Evolutionary conservation across 169 alveolate species (phyloP).

Genomic region (Theileria luwenshuni): DNA sequence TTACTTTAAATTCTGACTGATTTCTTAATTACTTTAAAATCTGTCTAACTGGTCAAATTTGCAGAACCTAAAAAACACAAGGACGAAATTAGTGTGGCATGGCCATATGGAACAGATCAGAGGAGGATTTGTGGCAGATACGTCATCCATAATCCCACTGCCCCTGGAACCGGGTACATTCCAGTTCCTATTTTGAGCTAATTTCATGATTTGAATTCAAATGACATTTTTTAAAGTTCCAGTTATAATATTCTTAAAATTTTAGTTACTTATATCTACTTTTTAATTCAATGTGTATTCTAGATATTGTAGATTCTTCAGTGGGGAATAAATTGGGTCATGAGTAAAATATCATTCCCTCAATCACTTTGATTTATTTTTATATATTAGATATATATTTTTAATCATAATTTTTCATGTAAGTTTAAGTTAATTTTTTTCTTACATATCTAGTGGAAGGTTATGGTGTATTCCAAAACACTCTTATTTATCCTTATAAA

Average conservation of each 20-base stretch:
- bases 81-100: constrained; percentile 71
- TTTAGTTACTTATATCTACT: not conserved
- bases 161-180: constrained; percentile 80
- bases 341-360: not conserved
- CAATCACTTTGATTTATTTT: not conserved
- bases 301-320: not conserved
- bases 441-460: not conserved
- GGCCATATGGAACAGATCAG: constrained; percentile 82
- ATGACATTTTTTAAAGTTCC: not conserved
- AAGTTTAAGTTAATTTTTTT: not conserved
- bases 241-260: too few species aligned
- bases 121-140: constrained; percentile 75
- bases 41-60: not conserved
- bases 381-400: not conserved
- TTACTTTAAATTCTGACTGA: too few species aligned
- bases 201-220: not conserved
- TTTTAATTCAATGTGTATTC: not conserved
- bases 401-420: not conserved
- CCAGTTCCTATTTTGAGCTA: constrained; percentile 81
- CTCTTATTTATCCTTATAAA: too few species aligned
- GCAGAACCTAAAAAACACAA: constrained; percentile 70
- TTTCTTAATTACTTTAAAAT: not conserved
- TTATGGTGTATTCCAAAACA: too few species aligned
- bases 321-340: constrained; percentile 9
- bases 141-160: constrained; percentile 79